Base-by-base conservation (phyloP, 2,329 filamentous ascomycete species). In the Aquanectria penicillioides region DNA sequence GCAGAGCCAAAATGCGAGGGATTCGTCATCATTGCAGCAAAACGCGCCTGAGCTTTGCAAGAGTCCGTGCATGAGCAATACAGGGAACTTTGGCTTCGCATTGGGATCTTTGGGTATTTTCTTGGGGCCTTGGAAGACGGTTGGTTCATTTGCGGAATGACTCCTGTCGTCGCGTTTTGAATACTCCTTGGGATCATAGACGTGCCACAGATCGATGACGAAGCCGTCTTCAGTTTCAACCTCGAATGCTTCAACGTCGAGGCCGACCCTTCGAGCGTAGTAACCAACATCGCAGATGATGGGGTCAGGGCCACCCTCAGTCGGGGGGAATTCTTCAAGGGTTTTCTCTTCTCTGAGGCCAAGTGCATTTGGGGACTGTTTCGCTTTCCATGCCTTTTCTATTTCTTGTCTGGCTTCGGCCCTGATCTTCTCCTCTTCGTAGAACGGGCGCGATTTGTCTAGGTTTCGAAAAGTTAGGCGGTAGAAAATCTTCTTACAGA, bases 211-310 rank as follows among this genome's bases (percentile, higher is more conserved):
- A 18, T 91, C 87, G 61, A 97, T 90, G 40, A 97, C 86, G 72
- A 97, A 97, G 1, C 94, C 94, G 69, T 98, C 94, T 73, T 97
- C 94, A 0, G 94, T 97, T 74, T 97, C 90, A 0, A 97, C 93
- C 46, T 91, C 83, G 69, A 93, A 92, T 9, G 85, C 85, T 71
- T 97, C 94, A 20, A 93, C 86, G 61, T 97, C 93, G 1, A 98
- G 83, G 0, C 94, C 94, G 12, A 97, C 93, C 11, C 94, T 83
- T 17, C 92, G 84, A 2, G 94, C 94, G 72, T 98, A 97, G 72
- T 97, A 95, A 3, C 84, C 84, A 17, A 94, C 86, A 68, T 97
- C 91, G 69, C 91, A 92, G 7, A 91, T 77, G 7, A 97, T 78
- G 3, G 86, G 89, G 73, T 97, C 94, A 6, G 84, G 86, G 0